Evolutionary conservation across 768 basidiomycete species (phyloP).

Genomic region (Boletus huronensis): DNA sequence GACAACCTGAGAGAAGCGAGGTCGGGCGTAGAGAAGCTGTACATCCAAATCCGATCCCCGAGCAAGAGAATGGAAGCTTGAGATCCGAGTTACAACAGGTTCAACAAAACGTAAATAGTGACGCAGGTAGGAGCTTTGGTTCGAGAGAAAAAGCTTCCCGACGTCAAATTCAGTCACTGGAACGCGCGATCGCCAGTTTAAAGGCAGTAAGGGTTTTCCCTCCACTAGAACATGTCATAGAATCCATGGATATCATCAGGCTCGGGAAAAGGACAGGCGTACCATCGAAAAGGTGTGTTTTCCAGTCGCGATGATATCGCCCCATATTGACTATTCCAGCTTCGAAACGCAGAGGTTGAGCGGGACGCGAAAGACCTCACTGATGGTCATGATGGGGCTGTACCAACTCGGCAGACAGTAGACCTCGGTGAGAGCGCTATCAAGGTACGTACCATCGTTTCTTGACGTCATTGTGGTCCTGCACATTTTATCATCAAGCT

Average conservation of each 20-base stretch:
- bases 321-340: constrained; percentile 4
- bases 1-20: constrained; percentile 3
- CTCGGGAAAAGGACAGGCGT: constrained; percentile 10
- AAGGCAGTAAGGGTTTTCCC: constrained; percentile 1
- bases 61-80: constrained; percentile 4
- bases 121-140: neutral
- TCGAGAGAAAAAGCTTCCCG: neutral
- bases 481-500: constrained; percentile 5
- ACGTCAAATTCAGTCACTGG: constrained; percentile 10
- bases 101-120: neutral
- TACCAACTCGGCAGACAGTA: neutral
- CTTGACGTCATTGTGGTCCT: neutral
- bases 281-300: constrained; percentile 14
- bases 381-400: neutral
- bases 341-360: constrained; percentile 14
- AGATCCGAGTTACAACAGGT: constrained; percentile 1
- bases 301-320: neutral
- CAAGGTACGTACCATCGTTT: constrained; percentile 4
- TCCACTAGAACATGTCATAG: neutral
- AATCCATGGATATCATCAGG: constrained; percentile 1
- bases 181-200: constrained; percentile 1
- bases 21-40: constrained; percentile 10
- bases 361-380: constrained; percentile 15
- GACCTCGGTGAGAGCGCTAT: constrained; percentile 11
- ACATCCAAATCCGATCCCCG: constrained; percentile 6